These are phyloP conservation scores for Stachybotrys elegans DNA, from an alignment of 2,329 filamentous ascomycete genomes.

Conservation along the genomic window DNA sequence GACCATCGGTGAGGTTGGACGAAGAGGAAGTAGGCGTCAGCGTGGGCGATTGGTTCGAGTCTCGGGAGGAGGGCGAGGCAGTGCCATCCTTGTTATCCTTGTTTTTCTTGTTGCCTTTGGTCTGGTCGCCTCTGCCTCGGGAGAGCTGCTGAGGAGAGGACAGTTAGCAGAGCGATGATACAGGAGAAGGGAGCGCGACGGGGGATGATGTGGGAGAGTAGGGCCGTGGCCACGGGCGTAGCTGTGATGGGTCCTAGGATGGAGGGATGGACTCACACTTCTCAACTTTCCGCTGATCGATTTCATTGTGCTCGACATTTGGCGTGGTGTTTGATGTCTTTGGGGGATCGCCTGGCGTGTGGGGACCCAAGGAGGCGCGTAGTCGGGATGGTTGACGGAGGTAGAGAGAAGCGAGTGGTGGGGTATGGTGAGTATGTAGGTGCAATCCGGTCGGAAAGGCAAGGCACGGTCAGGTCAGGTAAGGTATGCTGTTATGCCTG, in stretches of 20 bases:
- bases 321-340: not conserved
- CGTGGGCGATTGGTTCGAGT: constrained; percentile 56
- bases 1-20: constrained; percentile 77
- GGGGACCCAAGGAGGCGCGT: not conserved
- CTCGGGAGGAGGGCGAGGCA: constrained; percentile 66
- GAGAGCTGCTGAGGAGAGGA: constrained; percentile 62
- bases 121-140: constrained; percentile 71
- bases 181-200: constrained; percentile 3
- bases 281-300: constrained; percentile 88
- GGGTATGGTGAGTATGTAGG: too few species aligned
- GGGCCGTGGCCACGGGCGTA: too few species aligned
- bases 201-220: too few species aligned
- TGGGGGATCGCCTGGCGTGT: not conserved
- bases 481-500: too few species aligned
- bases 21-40: constrained; percentile 84
- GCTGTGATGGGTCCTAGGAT: too few species aligned
- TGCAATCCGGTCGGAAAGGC: too few species aligned
- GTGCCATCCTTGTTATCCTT: constrained; percentile 71
- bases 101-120: constrained; percentile 77
- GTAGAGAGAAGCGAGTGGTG: too few species aligned
- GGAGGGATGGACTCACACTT: constrained; percentile 15
- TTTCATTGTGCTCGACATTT: constrained; percentile 67
- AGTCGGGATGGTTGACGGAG: not conserved
- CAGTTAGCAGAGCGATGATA: constrained; percentile 4
- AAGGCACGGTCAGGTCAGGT: too few species aligned